Evolutionary conservation across 768 basidiomycete species (phyloP).

Genomic region (Galerina marginata): DNA sequence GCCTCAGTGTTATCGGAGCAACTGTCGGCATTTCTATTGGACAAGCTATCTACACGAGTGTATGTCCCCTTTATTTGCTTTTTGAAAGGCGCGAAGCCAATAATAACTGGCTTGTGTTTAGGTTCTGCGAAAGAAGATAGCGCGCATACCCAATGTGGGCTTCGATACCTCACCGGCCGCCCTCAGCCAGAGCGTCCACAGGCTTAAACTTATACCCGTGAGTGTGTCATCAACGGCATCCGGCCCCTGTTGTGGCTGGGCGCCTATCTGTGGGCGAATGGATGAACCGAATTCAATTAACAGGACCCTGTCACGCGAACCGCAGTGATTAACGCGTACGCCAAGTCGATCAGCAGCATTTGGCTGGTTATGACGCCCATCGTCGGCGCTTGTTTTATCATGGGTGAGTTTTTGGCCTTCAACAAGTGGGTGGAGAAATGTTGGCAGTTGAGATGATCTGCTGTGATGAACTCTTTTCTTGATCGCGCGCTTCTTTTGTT

Average conservation of each 20-base stretch:
- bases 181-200: constrained; percentile 51
- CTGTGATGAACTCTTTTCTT: background rate
- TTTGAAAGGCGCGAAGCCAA: background rate
- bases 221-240: constrained; percentile 21
- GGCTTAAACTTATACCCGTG: constrained; percentile 51
- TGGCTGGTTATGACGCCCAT: constrained; percentile 72
- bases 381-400: constrained; percentile 55
- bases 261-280: background rate
- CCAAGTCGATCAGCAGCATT: constrained; percentile 63
- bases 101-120: constrained; percentile 10
- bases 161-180: constrained; percentile 45
- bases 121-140: constrained; percentile 45
- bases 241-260: background rate
- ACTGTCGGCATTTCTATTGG: constrained; percentile 78
- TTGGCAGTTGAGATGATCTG: constrained; percentile 3
- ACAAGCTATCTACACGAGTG: constrained; percentile 70
- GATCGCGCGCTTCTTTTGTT: background rate
- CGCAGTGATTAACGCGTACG: constrained; percentile 64
- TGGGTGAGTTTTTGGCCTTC: constrained; percentile 40
- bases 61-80: constrained; percentile 34
- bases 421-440: background rate
- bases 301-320: constrained; percentile 56
- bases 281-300: constrained; percentile 5
- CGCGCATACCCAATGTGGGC: constrained; percentile 36
- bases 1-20: constrained; percentile 68